Evolutionary conservation across 345 rosid species (phyloP), one percentile per base, ranked within the genome.

Genomic region (Raphanus raphanistrum): DNA sequence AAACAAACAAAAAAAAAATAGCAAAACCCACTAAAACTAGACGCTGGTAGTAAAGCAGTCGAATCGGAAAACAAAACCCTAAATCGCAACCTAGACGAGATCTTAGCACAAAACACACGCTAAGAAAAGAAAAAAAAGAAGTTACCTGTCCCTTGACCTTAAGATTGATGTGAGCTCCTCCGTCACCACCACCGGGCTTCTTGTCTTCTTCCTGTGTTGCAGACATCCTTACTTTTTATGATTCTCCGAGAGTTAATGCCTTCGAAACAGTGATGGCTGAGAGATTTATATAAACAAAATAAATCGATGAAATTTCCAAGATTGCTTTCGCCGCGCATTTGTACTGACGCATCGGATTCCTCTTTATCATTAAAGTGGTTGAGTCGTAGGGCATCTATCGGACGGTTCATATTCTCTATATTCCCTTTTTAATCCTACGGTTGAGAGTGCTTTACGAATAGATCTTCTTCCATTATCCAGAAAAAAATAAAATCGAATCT

Each of bases 81-180:
- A 6, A 73, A 73, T 48, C 59, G 45, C 3, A 52, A 1, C 4
- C 5, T 3, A 62, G 4, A 70, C 50, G 43, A 71, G 67, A 72
- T 59, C 68, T n/a, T 2, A 11, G 13, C 9, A 36, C 2, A 17
- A 38, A 4, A 33, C 13, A 48, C 3, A 65, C 25, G 13, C 1
- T 4, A 58, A 26, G 5, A 25, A 27, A 5, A 2, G 21, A 21
- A 21, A 0, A 31, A 12, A 21, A 5, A 38, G 5, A 74, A 33
- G 36, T 12, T 64, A 92, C 98, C 97, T 93, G 97, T 52, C 96
- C 94, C 82, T 92, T 90, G 76, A 92, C 98, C 73, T 92, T 92
- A 52, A 92, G 96, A 27, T 90, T 90, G 84, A 92, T 89, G 80
- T 90, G 96, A 26, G 84, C 91, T 10, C 88, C 74, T 73, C 87